Evolutionary conservation across 352 stramenopile species (phyloP), one percentile per base, ranked within the genome.

Genomic region (Pythium sp.): DNA sequence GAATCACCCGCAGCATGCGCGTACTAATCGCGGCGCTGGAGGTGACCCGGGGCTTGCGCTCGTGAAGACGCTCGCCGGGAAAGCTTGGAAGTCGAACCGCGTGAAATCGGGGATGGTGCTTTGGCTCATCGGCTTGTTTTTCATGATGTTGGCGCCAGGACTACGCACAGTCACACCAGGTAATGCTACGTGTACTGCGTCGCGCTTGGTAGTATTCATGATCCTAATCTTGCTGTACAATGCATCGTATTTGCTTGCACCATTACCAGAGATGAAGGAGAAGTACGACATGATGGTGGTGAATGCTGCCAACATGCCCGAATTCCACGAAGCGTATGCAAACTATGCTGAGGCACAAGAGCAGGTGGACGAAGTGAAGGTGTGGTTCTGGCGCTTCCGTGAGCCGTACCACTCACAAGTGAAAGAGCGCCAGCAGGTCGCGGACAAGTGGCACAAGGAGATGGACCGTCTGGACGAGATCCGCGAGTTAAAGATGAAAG

Each of bases 321-420:
- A 84, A 64, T 94, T 90, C 74, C 72, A 92, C 57, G 72, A 92
- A 57, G 80, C 86, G n/a, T 91, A 87, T 58, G 70, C 68, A 18
- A 76, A 78, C 53, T 87, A 83, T 58, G 68, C 73, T 1, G 72
- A 82, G 30, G 84, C 86, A 15, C 81, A 93, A 53, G 62, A 75
- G 8, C 77, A 85, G 58, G 74, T 82, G 24, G 76, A 93, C 36
- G 81, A 92, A 47, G 84, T 82, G 46, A 93, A 93, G 67, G 88
- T 94, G 20, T 96, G 86, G 86, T 94, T 96, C 73, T 94, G 86
- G 86, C 84, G 86, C 9, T 87, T 93, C 65, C 84, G 87, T 18
- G 86, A 93, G 66, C 86, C 87, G n/a, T 89, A 89, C 74, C 80
- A 75, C 56, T 72, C 71, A 26, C 61, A 84, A 34, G 85, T 94